These are phyloP conservation scores for Verticillium isaacii DNA, from an alignment of 2,329 filamentous ascomycete species.

Conservation along the genomic window DNA sequence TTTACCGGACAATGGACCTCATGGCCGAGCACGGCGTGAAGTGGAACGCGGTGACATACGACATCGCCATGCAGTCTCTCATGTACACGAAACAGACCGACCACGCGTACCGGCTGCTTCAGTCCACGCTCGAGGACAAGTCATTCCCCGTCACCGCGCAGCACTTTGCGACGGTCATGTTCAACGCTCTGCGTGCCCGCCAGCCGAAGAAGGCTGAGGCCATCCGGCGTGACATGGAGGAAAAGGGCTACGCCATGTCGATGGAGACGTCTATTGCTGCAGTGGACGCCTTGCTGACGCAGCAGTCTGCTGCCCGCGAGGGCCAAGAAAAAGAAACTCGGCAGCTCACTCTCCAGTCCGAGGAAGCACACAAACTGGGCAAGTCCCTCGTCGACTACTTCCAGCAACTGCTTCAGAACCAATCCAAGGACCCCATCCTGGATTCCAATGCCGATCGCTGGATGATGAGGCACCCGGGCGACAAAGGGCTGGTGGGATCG, in stretches of 20 bases:
- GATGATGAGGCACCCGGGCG: background rate
- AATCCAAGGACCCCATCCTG: background rate
- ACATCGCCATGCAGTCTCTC: conserved; percentile 43
- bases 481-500: conserved; percentile 2
- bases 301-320: conserved; percentile 9
- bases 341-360: background rate
- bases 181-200: conserved; percentile 40
- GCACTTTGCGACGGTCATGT: conserved; percentile 51
- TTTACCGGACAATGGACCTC: conserved; percentile 40
- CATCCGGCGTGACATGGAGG: conserved; percentile 37
- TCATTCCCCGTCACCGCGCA: conserved; percentile 40
- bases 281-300: conserved; percentile 30
- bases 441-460: conserved; percentile 1
- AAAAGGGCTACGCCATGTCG: conserved; percentile 34
- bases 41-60: conserved; percentile 47
- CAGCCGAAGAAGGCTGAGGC: conserved; percentile 36
- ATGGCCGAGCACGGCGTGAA: conserved; percentile 44
- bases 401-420: conserved; percentile 14
- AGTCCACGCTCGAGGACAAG: conserved; percentile 34
- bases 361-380: conserved; percentile 17
- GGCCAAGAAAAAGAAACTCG: background rate
- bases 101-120: conserved; percentile 44
- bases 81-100: conserved; percentile 43
- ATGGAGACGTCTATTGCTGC: conserved; percentile 37
- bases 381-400: conserved; percentile 24